Base-by-base conservation (phyloP, 257 asterid genomes). In the Solanum virginianum region DNA sequence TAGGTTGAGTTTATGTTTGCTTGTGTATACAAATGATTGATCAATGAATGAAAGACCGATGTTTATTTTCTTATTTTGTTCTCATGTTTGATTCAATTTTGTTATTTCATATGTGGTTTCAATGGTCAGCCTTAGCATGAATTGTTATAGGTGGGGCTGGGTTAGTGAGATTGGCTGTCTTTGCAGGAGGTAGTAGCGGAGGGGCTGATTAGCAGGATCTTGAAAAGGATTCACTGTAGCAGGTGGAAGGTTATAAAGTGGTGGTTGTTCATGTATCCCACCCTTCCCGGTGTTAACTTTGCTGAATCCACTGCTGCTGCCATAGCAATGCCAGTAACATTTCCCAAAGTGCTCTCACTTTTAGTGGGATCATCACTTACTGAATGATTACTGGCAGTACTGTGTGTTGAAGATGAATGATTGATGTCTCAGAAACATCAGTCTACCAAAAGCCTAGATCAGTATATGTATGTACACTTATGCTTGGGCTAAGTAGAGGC, bases 401-500 rank as follows among this genome's bases (percentile, higher is more conserved):
- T 81, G 56, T 82, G 91, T 39, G 94, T 87, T 60, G 98, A 91
- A 90, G 95, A 97, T 93, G 90, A 83, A 80, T 39, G 80, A 87
- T 65, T 70, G 41, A 85, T 72, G 43, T 41, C 36, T 74, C 18
- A 77, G 81, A 87, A 84, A 86, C 32, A 83, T 87, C 18, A 89
- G 85, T 81, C 66, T 15, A 69, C 57, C 59, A 57, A 51, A 84
- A 49, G 11, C 39, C 81, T 68, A 82, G 51, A 24, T 41, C 39
- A 36, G 39, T 36, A 32, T 56, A 17, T 39, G 24, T 32, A 69
- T 41, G 41, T n/a, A 24, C 96, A 26, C 91, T 93, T 41, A 90
- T 81, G 92, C 98, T 95, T 89, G 92, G 89, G 92, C 95, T 94
- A 90, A 94, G 98, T 88, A 95, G 98, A 86, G 95, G 98, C 84